Evolutionary conservation across 2,329 filamentous ascomycete genomes (phyloP), one percentile per base, ranked within the genome.

Genomic region (Pestalotiopsis sp.): DNA sequence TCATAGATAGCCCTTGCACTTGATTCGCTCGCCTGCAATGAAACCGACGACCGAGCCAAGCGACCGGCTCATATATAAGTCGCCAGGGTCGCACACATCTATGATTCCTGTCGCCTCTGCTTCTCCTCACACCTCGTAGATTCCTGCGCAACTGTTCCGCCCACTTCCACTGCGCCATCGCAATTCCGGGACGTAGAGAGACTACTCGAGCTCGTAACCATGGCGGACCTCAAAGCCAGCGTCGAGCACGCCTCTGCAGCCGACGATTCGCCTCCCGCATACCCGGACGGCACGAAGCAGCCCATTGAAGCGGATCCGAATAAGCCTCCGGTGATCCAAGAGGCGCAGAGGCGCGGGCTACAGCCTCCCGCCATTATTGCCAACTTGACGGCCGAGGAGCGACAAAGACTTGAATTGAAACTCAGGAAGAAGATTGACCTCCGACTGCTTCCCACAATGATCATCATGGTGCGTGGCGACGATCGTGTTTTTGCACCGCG

Each of bases 361-460:
- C 73, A 75, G 57, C 71, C 75, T 38, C 78, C 80, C 7, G 73
- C 76, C 20, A 76, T 80, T 52, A 76, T 84, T 66, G 78, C 81
- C 40, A 77, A 83, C 61, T 80, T 90, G 74, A 83, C 83, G 2
- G 80, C 82, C 1, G 87, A 89, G 71, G 80, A 89, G 71, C 83
- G 87, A 49, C 67, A 77, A 0, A 73, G 76, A 5, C 81, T 88
- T 1, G 91, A 93, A 76, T 83, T 80, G 68, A 85, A 82, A 65
- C 78, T 93, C 65, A 82, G 86, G 68, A 84, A 86, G 70, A 93
- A 92, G 77, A 88, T 93, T 66, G 91, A 93, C 76, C 72, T 86
- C 9, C 82, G 90, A 65, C 77, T 93, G 38, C 81, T 93, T 73
- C 91, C 91, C 0, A 90, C 90, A 80, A 83, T 92, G 57, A 87